phyloP scores from a whole-genome alignment of 306 rosid species.

The Begonia fuchsioides region DNA sequence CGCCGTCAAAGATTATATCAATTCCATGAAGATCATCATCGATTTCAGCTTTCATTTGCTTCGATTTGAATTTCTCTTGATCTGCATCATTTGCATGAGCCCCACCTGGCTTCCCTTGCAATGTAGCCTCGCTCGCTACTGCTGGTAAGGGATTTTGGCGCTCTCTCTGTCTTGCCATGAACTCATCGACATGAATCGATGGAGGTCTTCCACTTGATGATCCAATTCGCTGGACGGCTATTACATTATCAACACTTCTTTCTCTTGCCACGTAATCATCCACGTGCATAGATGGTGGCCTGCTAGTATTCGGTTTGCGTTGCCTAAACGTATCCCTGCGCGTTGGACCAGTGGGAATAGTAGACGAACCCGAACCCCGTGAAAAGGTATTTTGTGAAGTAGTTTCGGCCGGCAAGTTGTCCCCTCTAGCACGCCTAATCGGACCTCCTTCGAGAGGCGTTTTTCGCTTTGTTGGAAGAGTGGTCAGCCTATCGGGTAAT shows the following conservation, averaged over 20 bases:
- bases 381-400: slow-evolving; percentile 48
- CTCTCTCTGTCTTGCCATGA: slow-evolving; percentile 97
- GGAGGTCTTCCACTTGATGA: slow-evolving; percentile 95
- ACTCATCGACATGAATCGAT: slow-evolving; percentile 95
- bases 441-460: slow-evolving; percentile 50
- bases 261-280: slow-evolving; percentile 97
- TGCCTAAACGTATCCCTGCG: slow-evolving; percentile 94
- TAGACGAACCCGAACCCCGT: slow-evolving; percentile 44
- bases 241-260: slow-evolving; percentile 75
- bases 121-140: slow-evolving; percentile 54
- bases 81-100: slow-evolving; percentile 35
- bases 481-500: slow-evolving; percentile 67
- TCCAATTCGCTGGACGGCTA: slow-evolving; percentile 71
- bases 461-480: slow-evolving; percentile 53
- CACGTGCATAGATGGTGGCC: slow-evolving; percentile 99
- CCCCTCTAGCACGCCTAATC: slow-evolving; percentile 77
- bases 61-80: slow-evolving; percentile 58
- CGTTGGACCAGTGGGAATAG: slow-evolving; percentile 66
- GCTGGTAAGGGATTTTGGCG: slow-evolving; percentile 71
- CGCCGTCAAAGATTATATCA: slow-evolving; percentile 91
- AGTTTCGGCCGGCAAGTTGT: slow-evolving; percentile 46
- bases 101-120: slow-evolving; percentile 41
- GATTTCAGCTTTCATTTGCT: slow-evolving; percentile 66
- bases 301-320: slow-evolving; percentile 97
- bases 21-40: slow-evolving; percentile 96